Evolutionary conservation across 202 grass and related monocot genomes (phyloP), one percentile per base, ranked within the genome.

Genomic region (Carex arenaria): DNA sequence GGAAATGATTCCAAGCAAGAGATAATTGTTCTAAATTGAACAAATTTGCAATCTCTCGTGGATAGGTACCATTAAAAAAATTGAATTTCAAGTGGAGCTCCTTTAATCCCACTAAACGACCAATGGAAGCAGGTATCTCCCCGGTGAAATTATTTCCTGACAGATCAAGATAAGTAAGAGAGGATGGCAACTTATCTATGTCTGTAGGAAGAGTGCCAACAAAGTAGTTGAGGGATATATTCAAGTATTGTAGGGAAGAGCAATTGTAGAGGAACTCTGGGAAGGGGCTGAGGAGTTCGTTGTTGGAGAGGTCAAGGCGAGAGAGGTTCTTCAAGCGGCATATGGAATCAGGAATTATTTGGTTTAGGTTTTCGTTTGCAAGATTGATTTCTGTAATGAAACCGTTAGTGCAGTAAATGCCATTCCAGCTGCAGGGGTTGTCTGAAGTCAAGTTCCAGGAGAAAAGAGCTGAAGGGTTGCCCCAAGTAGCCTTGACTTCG

Each of bases 221-320:
- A 76, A 98, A 72, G 1, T 2, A 3, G 80, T 95, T 98, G 63
- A 87, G 57, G 28, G 90, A 86, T 83, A 98, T 88, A 75, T 93
- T 88, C 45, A 98, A 83, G 87, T 34, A 87, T 15, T 1, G 8
- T 60, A 98, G 83, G 2, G 18, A 51, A 69, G 87, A 40, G 73
- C 95, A 98, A 3, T 10, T 2, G 72, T 85, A 92, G 61, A 98
- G 90, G 20, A 51, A 7, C 7, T 63, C 45, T 10, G 91, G 95
- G 59, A 98, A 98, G 0, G 14, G 3, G 34, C 86, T 65, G 15
- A 76, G 61, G 61, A 98, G 82, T 22, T 84, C 31, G 81, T 92
- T 95, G 84, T 52, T 3, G 47, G 84, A 87, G 70, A 98, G 91
- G 69, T 95, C 83, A 32, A 98, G 90, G 38, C 1, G n/a, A 34